Conservation (phyloP, 1,284 basidiomycete genomes). For the Malassezia sympodialis region DNA sequence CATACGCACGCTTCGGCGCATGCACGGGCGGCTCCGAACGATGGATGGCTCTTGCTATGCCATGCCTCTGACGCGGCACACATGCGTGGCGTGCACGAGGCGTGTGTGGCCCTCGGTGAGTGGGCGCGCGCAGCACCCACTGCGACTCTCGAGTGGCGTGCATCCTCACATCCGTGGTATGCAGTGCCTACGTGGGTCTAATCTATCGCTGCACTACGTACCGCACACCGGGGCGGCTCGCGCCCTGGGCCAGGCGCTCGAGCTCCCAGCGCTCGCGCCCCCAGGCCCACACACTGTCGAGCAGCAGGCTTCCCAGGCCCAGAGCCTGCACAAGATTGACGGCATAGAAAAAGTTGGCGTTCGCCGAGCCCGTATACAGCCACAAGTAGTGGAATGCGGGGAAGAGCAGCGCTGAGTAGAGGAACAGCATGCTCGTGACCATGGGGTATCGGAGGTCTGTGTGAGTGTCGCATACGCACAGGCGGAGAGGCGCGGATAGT, state of each 20-base stretch:
- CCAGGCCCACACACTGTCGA: constrained; percentile 67
- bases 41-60: not conserved
- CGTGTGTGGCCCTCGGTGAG: not conserved
- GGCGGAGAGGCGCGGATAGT: not conserved
- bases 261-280: constrained; percentile 35
- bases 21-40: not conserved
- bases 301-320: constrained; percentile 68
- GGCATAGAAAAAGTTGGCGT: constrained; percentile 97
- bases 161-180: constrained; percentile 5
- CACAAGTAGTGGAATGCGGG: constrained; percentile 86
- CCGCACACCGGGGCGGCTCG: not conserved
- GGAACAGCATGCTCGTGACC: constrained; percentile 69
- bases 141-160: not conserved
- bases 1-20: not conserved
- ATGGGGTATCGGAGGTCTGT: constrained; percentile 78
- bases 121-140: not conserved
- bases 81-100: not conserved
- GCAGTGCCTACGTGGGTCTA: not conserved
- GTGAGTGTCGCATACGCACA: not conserved
- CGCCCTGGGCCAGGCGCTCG: constrained; percentile 19
- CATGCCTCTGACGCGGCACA: not conserved
- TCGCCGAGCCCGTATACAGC: constrained; percentile 82
- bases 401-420: constrained; percentile 74
- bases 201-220: constrained; percentile 19
- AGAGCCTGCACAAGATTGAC: constrained; percentile 84